Conservation (phyloP, 345 rosid genomes). For the Eucalyptus grandis region DNA sequence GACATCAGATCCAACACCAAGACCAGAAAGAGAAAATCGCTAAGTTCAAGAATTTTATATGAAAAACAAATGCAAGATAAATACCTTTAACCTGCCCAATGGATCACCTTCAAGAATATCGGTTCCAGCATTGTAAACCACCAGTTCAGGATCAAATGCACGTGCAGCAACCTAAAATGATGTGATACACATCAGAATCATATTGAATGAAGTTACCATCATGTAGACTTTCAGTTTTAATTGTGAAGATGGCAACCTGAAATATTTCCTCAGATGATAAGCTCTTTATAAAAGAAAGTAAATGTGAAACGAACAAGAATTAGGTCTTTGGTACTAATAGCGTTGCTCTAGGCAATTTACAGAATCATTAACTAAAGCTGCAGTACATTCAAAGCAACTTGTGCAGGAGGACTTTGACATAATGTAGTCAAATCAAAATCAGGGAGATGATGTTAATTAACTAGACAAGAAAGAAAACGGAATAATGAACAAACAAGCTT, state of each 20-base stretch:
- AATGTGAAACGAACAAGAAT: background rate
- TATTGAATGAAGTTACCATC: background rate
- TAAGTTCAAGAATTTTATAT: background rate
- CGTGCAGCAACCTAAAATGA: slow-evolving; percentile 50
- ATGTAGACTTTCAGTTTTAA: background rate
- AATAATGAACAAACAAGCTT: background rate
- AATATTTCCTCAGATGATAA: background rate
- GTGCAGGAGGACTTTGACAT: background rate
- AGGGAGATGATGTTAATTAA: background rate
- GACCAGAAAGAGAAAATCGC: background rate
- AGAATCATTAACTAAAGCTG: background rate
- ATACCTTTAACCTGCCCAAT: slow-evolving; percentile 74
- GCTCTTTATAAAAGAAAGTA: background rate
- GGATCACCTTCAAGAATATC: slow-evolving; percentile 98
- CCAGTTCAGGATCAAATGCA: slow-evolving; percentile 64
- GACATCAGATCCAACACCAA: background rate
- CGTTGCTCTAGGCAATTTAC: background rate
- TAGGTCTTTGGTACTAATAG: background rate
- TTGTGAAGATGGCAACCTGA: background rate
- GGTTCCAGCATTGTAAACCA: slow-evolving; percentile 92
- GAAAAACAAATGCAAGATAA: background rate
- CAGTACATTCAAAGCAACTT: background rate
- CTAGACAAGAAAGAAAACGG: background rate
- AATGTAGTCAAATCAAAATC: background rate
- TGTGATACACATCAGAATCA: background rate